Evolutionary conservation across 495 filamentous ascomycete species (phyloP).

Genomic region (Aspergillus cavernicola): DNA sequence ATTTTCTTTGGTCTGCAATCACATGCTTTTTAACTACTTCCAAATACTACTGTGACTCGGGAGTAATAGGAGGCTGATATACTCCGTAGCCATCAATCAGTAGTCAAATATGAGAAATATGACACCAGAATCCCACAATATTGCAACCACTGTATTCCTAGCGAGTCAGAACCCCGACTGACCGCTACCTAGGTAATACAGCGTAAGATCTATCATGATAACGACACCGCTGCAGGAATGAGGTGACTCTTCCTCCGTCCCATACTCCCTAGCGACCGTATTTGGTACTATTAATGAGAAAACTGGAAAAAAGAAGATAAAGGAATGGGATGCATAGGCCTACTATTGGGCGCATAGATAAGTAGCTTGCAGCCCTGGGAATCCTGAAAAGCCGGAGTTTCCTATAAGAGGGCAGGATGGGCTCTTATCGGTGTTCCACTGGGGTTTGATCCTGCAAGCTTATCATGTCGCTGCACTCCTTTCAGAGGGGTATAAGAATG

Average conservation of each 20-base stretch:
- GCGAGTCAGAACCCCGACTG: not conserved
- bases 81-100: too few relatives aligned
- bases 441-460: not conserved
- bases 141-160: not conserved
- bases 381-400: not conserved
- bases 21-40: too few relatives aligned
- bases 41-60: too few relatives aligned
- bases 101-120: not conserved
- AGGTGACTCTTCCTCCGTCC: too few relatives aligned
- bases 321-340: not conserved
- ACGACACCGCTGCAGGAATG: conserved; percentile 10
- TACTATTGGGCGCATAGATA: conserved; percentile 4
- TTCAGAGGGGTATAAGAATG: not conserved
- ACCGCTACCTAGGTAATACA: too few relatives aligned
- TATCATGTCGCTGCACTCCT: conserved; percentile 6
- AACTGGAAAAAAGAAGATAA: not conserved
- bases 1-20: too few relatives aligned
- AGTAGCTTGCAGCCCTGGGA: not conserved
- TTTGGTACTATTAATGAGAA: not conserved
- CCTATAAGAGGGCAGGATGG: not conserved
- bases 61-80: too few relatives aligned
- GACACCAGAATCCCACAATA: not conserved
- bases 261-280: not conserved
- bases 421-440: not conserved
- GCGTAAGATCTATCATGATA: too few relatives aligned